Conservation (phyloP, 768 basidiomycete genomes). For the Mycena maculata region DNA sequence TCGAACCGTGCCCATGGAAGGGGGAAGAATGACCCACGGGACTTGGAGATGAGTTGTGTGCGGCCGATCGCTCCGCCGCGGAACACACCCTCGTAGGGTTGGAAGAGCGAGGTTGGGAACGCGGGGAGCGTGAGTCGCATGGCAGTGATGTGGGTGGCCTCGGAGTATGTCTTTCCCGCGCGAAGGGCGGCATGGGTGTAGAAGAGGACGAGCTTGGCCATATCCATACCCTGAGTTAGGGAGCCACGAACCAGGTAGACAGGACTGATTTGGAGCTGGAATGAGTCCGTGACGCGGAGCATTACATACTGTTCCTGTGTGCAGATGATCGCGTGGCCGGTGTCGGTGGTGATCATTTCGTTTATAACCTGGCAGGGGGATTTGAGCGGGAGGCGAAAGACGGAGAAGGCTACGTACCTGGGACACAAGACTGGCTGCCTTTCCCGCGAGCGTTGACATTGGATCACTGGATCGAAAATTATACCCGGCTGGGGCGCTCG, state of each 20-base stretch:
- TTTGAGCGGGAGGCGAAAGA: constrained; percentile 5
- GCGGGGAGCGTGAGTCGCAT: constrained; percentile 10
- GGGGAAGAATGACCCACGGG: constrained; percentile 2
- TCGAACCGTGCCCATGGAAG: constrained; percentile 22
- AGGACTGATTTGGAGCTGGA: constrained; percentile 18
- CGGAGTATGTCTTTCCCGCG: constrained; percentile 5
- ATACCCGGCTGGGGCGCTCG: not conserved
- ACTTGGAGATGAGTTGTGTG: constrained; percentile 13
- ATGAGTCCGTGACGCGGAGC: constrained; percentile 5
- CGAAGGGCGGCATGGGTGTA: constrained; percentile 20
- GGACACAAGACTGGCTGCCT: not conserved
- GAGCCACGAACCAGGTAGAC: constrained; percentile 11
- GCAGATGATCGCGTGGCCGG: constrained; percentile 20
- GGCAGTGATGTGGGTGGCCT: not conserved
- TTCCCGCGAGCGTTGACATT: constrained; percentile 16
- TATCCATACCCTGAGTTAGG: not conserved
- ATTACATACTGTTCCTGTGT: constrained; percentile 13
- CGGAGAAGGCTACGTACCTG: constrained; percentile 11
- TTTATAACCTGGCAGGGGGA: constrained; percentile 5
- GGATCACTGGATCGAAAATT: not conserved
- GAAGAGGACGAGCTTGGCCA: constrained; percentile 18
- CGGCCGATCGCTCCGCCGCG: constrained; percentile 15
- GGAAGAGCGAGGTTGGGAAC: constrained; percentile 14
- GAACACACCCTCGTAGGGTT: constrained; percentile 16
- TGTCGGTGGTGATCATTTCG: constrained; percentile 14